Evolutionary conservation across 2,329 filamentous ascomycete genomes (phyloP).

Genomic region (Aspergillus neotritici): DNA sequence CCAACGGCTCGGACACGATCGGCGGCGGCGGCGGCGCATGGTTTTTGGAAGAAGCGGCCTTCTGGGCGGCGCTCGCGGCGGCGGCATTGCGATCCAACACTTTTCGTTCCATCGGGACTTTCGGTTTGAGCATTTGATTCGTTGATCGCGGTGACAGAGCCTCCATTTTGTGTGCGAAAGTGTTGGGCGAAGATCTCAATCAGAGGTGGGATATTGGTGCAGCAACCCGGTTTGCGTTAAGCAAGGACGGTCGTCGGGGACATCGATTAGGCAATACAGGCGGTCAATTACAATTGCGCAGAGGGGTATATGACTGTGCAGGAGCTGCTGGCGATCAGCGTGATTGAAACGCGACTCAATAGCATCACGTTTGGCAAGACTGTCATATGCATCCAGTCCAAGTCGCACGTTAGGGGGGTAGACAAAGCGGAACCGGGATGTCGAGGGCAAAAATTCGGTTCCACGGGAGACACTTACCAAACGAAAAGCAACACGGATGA

Average conservation of each 20-base stretch:
- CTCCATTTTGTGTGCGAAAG: constrained; percentile 35
- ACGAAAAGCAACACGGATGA: constrained; percentile 10
- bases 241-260: constrained; percentile 14
- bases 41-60: constrained; percentile 34
- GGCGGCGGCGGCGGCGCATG: constrained; percentile 44
- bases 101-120: constrained; percentile 35
- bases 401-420: no score
- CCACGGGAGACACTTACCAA: constrained; percentile 11
- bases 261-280: constrained; percentile 17
- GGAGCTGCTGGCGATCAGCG: constrained; percentile 3
- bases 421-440: no score
- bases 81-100: constrained; percentile 34
- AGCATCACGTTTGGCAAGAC: no score
- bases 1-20: constrained; percentile 41
- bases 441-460: neutral
- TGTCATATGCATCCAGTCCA: no score
- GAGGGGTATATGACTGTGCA: constrained; percentile 13
- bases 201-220: no score
- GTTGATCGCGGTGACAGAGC: constrained; percentile 45
- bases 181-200: neutral
- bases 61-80: constrained; percentile 23
- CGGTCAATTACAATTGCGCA: constrained; percentile 10
- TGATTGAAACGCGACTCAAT: no score
- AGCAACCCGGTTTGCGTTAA: neutral
- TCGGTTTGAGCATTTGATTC: constrained; percentile 43